A percentile compares a stretch with the other conserved stretches of the same genome.
These are phyloP conservation scores for Cryptococcus amylolentus DNA, from an alignment of 1,284 basidiomycete genomes.

Conservation along the genomic window DNA sequence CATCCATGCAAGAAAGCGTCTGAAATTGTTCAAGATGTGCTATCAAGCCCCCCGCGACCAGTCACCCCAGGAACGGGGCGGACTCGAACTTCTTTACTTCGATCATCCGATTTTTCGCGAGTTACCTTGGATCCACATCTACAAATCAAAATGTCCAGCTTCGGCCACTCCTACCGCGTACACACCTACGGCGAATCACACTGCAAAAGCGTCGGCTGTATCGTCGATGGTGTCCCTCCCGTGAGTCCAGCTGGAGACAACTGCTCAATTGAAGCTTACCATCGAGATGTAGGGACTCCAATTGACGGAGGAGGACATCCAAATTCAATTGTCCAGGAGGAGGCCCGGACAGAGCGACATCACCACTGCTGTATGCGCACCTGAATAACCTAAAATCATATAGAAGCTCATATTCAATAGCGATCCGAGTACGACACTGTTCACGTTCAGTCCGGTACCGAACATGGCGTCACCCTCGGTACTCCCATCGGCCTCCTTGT, in stretches of 20 bases:
- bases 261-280: not conserved
- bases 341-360: conserved; percentile 95
- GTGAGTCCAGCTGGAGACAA: conserved; percentile 54
- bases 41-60: not conserved
- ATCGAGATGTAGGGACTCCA: conserved; percentile 64
- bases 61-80: not conserved
- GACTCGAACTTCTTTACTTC: conserved; percentile 2
- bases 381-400: too few species aligned
- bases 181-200: conserved; percentile 98
- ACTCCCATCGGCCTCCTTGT: conserved; percentile 96
- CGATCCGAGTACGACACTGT: conserved; percentile 96
- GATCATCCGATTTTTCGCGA: not conserved
- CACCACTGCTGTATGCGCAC: conserved; percentile 78
- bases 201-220: conserved; percentile 93
- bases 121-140: conserved; percentile 5
- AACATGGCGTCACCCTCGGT: conserved; percentile 91
- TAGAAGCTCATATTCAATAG: conserved; percentile 51
- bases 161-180: conserved; percentile 84
- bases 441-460: conserved; percentile 88
- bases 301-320: conserved; percentile 78
- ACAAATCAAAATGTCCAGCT: conserved; percentile 72
- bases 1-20: not conserved
- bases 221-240: conserved; percentile 95
- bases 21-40: too few species aligned
- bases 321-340: conserved; percentile 84